These are phyloP conservation scores for Candida smagusa DNA, from an alignment of 1,139 yeast species.

Conservation along the genomic window DNA sequence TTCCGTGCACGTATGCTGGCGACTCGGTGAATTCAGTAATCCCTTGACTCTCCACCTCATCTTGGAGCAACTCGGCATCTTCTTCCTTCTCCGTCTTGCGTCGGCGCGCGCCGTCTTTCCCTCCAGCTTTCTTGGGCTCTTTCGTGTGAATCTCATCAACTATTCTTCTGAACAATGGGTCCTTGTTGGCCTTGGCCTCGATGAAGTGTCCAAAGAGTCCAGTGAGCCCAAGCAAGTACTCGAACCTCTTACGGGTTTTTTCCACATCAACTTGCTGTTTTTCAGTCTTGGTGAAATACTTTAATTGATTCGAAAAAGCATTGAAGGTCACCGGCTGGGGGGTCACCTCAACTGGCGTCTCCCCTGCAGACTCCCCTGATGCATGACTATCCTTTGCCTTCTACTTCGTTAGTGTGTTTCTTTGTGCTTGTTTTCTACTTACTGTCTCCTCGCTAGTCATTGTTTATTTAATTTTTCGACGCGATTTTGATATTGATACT, in stretches of 20 bases:
- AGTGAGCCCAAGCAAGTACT: conserved; percentile 63
- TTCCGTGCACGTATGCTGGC: conserved; percentile 64
- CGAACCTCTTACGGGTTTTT: conserved; percentile 56
- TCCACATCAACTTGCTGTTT: conserved; percentile 47
- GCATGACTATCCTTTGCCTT: neutral
- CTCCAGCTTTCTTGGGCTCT: conserved; percentile 15
- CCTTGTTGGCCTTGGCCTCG: conserved; percentile 61
- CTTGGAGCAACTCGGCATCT: conserved; percentile 62
- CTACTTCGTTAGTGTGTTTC: conserved; percentile 5
- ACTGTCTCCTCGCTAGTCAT: neutral
- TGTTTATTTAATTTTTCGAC: neutral
- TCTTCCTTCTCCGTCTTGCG: conserved; percentile 70
- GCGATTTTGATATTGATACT: neutral
- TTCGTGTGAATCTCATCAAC: conserved; percentile 37
- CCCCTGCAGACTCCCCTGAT: neutral
- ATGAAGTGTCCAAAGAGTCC: conserved; percentile 68
- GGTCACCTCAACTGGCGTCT: neutral
- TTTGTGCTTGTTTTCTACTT: neutral
- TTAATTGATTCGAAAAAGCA: conserved; percentile 2
- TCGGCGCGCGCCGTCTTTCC: conserved; percentile 27
- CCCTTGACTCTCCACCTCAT: conserved; percentile 43
- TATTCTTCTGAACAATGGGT: conserved; percentile 52
- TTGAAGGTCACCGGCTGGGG: conserved; percentile 5
- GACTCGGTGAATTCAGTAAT: conserved; percentile 61
- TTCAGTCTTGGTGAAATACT: conserved; percentile 32